phyloP scores from a whole-genome alignment of 2,329 filamentous ascomycete species.

The Trichoderma endophyticum region DNA sequence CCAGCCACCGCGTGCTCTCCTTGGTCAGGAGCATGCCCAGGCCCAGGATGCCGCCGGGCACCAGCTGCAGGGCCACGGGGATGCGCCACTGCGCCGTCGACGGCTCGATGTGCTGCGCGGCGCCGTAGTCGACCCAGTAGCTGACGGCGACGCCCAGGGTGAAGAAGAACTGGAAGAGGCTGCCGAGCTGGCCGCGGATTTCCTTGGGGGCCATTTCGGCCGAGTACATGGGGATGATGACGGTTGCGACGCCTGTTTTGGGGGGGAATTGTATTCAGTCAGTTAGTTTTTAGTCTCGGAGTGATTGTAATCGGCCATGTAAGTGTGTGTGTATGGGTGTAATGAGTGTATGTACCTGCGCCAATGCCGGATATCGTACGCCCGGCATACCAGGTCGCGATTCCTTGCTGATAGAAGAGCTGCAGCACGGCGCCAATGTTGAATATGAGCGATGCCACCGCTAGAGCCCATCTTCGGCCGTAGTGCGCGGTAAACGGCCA shows the following conservation, averaged over 20 bases:
- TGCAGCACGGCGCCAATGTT: conserved; percentile 42
- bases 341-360: conserved; percentile 30
- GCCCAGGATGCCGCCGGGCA: conserved; percentile 45
- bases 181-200: conserved; percentile 42
- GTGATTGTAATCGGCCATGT: not conserved
- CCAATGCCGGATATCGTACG: conserved; percentile 37
- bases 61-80: conserved; percentile 45
- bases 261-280: not conserved
- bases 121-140: conserved; percentile 48
- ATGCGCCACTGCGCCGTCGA: conserved; percentile 49
- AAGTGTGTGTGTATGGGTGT: not conserved
- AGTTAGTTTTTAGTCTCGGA: too few species aligned
- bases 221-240: conserved; percentile 45
- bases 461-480: conserved; percentile 40
- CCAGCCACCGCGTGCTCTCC: conserved; percentile 47
- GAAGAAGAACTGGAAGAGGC: conserved; percentile 46
- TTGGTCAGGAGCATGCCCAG: conserved; percentile 48
- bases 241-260: conserved; percentile 30
- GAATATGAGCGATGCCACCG: conserved; percentile 42
- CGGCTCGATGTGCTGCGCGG: conserved; percentile 36
- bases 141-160: conserved; percentile 41
- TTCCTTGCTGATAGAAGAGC: conserved; percentile 36
- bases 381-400: conserved; percentile 38
- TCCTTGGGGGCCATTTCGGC: conserved; percentile 47
- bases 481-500: conserved; percentile 42